Conservation (phyloP, 352 stramenopile genomes). For the Phytophthora citrophthora region DNA sequence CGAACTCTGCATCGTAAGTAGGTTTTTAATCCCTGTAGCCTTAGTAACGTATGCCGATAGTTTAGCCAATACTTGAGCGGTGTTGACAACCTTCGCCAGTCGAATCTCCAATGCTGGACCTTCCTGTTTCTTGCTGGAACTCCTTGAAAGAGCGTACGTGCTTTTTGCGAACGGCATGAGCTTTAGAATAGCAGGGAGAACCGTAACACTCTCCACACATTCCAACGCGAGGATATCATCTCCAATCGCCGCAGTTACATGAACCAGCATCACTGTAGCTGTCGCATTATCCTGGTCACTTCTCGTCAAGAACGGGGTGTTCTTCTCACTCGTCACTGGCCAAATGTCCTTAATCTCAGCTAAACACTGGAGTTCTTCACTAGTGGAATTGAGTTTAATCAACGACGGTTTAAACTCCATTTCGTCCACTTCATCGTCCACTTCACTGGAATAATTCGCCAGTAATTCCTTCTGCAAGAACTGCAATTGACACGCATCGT, state of each 20-base stretch:
- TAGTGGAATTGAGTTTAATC: slow-evolving; percentile 49
- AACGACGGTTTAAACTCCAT: slow-evolving; percentile 60
- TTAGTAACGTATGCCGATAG: slow-evolving; percentile 36
- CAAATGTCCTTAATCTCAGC: slow-evolving; percentile 50
- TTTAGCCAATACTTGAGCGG: slow-evolving; percentile 25
- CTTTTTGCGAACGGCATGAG: slow-evolving; percentile 76
- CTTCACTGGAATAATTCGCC: slow-evolving; percentile 37
- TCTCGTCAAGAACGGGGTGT: slow-evolving; percentile 75
- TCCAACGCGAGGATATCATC: slow-evolving; percentile 53
- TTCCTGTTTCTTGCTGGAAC: slow-evolving; percentile 29
- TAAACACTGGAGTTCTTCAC: slow-evolving; percentile 54
- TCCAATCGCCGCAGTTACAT: slow-evolving; percentile 50
- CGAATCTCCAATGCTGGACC: slow-evolving; percentile 53
- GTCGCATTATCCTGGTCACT: slow-evolving; percentile 51
- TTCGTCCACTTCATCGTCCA: slow-evolving; percentile 26
- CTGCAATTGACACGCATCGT: slow-evolving; percentile 71
- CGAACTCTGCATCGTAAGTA: slow-evolving; percentile 34
- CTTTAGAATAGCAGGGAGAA: slow-evolving; percentile 70
- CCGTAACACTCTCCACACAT: slow-evolving; percentile 59
- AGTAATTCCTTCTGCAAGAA: slow-evolving; percentile 69
- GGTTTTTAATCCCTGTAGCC: slow-evolving; percentile 59
- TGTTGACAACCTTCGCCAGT: slow-evolving; percentile 49
- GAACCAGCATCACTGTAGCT: slow-evolving; percentile 64
- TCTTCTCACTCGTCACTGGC: slow-evolving; percentile 45
- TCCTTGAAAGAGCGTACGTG: slow-evolving; percentile 43